Conservation (phyloP, 2,329 filamentous ascomycete genomes). For the Hypoxylon sp. region DNA sequence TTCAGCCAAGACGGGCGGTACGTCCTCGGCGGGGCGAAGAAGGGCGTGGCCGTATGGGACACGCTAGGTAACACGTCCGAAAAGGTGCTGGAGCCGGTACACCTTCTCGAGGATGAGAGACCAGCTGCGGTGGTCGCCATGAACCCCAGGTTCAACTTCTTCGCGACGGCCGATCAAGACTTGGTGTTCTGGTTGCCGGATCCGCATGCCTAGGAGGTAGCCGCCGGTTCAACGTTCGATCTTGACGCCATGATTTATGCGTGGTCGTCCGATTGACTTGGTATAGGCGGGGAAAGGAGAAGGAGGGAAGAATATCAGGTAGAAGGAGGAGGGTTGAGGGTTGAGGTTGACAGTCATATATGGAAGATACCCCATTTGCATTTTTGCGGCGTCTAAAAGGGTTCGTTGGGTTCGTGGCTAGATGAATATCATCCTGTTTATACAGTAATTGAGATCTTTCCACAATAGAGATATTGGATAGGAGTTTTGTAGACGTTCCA, state of each 20-base stretch:
- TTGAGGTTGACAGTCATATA: conserved; percentile 12
- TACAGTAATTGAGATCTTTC: neutral
- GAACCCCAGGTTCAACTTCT: conserved; percentile 91
- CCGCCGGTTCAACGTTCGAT: neutral
- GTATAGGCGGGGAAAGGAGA: no score
- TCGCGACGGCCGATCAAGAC: conserved; percentile 90
- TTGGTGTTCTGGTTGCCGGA: conserved; percentile 83
- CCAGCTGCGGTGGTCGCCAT: conserved; percentile 83
- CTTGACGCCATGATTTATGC: neutral
- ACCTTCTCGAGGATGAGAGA: conserved; percentile 74
- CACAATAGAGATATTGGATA: no score
- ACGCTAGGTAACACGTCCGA: conserved; percentile 68
- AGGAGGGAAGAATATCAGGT: neutral
- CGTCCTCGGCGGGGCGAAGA: conserved; percentile 81
- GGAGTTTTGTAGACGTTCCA: no score
- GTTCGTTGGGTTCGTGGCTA: conserved; percentile 5
- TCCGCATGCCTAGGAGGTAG: conserved; percentile 61
- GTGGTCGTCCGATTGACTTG: neutral
- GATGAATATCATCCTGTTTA: neutral
- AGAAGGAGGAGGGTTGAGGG: conserved; percentile 8
- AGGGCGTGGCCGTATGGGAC: conserved; percentile 90
- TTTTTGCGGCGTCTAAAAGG: conserved; percentile 38
- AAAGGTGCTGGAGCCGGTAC: conserved; percentile 72
- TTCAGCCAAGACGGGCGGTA: conserved; percentile 92
- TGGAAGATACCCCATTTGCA: conserved; percentile 44